Percentiles rank a stretch among this genome's conserved stretches.
Evolutionary conservation across 1,139 yeast species (phyloP).

Genomic region (Yamadazyma mexicana): DNA sequence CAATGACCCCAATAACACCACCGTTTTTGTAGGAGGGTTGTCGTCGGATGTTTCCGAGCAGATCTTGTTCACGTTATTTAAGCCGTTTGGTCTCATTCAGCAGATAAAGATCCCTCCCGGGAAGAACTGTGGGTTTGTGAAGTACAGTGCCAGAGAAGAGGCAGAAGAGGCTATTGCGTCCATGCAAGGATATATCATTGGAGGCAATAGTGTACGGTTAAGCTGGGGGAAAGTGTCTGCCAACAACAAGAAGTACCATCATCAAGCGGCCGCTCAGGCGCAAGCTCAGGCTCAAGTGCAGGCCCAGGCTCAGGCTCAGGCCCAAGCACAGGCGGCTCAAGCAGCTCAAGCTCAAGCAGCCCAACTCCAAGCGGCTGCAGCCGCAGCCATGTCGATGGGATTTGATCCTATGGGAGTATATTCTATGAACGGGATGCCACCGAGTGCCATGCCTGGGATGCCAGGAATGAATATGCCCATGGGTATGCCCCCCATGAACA

Average conservation of each 20-base stretch:
- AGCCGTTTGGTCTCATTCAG: slow-evolving; percentile 81
- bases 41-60: slow-evolving; percentile 75
- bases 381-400: slow-evolving; percentile 30
- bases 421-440: slow-evolving; percentile 22
- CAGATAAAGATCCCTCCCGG: slow-evolving; percentile 90
- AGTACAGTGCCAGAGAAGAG: slow-evolving; percentile 71
- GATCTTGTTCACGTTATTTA: slow-evolving; percentile 70
- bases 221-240: slow-evolving; percentile 78
- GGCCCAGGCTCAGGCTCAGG: slow-evolving; percentile 18
- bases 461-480: slow-evolving; percentile 4
- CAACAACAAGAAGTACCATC: slow-evolving; percentile 34
- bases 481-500: slow-evolving; percentile 4
- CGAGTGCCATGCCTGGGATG: slow-evolving; percentile 11
- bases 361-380: slow-evolving; percentile 13
- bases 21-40: slow-evolving; percentile 93
- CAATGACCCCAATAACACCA: slow-evolving; percentile 81
- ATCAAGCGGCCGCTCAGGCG: slow-evolving; percentile 35
- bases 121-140: slow-evolving; percentile 92
- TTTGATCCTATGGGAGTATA: slow-evolving; percentile 33
- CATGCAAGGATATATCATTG: slow-evolving; percentile 91
- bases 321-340: slow-evolving; percentile 30
- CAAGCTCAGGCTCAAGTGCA: slow-evolving; percentile 28
- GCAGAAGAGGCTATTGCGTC: slow-evolving; percentile 89
- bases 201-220: slow-evolving; percentile 78
- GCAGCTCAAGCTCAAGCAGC: slow-evolving; percentile 20